Conservation (phyloP, 495 filamentous ascomycete species). For the Ramalina intermedia region DNA sequence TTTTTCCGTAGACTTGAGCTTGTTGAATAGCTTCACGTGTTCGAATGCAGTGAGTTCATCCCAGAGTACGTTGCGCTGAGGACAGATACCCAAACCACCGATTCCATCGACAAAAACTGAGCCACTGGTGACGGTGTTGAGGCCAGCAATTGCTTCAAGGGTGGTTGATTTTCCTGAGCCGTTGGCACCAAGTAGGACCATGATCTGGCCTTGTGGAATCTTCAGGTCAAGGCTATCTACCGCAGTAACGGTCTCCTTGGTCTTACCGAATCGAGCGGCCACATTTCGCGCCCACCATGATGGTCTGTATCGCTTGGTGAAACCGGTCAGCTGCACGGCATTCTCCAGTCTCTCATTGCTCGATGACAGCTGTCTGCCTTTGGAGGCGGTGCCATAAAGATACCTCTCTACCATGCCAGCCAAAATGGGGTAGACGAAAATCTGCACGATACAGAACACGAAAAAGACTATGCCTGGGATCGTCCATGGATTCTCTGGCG, state of each 20-base stretch:
- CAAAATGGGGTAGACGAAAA: constrained; percentile 54
- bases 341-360: constrained; percentile 18
- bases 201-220: constrained; percentile 60
- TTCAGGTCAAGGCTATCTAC: constrained; percentile 53
- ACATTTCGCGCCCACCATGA: constrained; percentile 39
- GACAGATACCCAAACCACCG: constrained; percentile 72
- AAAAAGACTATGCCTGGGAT: constrained; percentile 53
- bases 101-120: constrained; percentile 55
- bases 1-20: constrained; percentile 46
- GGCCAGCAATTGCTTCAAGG: constrained; percentile 69
- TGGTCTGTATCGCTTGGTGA: constrained; percentile 63
- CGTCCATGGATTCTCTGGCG: constrained; percentile 46
- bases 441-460: constrained; percentile 58
- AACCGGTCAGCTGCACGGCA: constrained; percentile 49
- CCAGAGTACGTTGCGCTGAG: constrained; percentile 85
- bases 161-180: constrained; percentile 81
- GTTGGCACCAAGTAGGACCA: constrained; percentile 72
- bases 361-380: constrained; percentile 38
- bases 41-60: constrained; percentile 67
- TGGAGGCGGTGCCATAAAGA: constrained; percentile 58
- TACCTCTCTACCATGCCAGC: constrained; percentile 57
- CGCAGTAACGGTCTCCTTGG: constrained; percentile 50
- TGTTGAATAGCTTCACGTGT: constrained; percentile 66
- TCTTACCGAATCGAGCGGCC: constrained; percentile 34
- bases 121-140: constrained; percentile 55